Evolutionary conservation across 805 yeast species (phyloP).

Genomic region (Metschnikowia reukaufii): DNA sequence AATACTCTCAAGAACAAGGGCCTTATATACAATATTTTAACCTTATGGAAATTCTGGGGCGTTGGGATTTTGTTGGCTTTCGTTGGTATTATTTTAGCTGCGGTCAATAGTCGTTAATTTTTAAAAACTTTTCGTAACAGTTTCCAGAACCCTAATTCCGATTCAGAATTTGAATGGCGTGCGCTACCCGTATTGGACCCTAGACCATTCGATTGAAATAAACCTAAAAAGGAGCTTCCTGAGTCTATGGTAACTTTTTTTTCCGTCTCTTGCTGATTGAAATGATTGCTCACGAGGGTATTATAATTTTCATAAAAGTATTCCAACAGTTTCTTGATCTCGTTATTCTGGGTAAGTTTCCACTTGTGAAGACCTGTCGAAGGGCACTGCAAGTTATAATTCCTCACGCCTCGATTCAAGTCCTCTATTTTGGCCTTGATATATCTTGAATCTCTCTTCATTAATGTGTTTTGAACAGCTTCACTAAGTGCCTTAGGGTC

Average conservation of each 20-base stretch:
- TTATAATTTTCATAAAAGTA: conserved; percentile 15
- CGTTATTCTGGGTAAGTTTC: conserved; percentile 31
- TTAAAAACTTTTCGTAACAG: conserved; percentile 13
- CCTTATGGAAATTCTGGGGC: conserved; percentile 16
- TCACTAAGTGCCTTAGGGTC: background rate
- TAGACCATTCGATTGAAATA: background rate
- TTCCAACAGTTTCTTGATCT: conserved; percentile 23
- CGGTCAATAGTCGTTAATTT: background rate
- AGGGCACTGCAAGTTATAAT: conserved; percentile 42
- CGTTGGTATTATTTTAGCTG: background rate
- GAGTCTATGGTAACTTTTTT: background rate
- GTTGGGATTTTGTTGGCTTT: background rate
- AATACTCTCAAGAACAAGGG: conserved; percentile 11
- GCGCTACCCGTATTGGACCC: background rate
- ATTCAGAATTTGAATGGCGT: background rate
- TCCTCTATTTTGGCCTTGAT: conserved; percentile 14
- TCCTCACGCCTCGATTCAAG: conserved; percentile 25
- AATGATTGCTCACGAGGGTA: conserved; percentile 1
- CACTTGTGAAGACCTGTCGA: conserved; percentile 38
- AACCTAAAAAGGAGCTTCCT: background rate
- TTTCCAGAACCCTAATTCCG: conserved; percentile 13
- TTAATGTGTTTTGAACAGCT: background rate
- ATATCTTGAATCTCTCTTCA: conserved; percentile 6
- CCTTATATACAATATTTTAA: conserved; percentile 5
- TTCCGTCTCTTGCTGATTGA: background rate